These are phyloP conservation scores for Eucalyptus tenuipes DNA, from an alignment of 345 rosid species.

Conservation along the genomic window DNA sequence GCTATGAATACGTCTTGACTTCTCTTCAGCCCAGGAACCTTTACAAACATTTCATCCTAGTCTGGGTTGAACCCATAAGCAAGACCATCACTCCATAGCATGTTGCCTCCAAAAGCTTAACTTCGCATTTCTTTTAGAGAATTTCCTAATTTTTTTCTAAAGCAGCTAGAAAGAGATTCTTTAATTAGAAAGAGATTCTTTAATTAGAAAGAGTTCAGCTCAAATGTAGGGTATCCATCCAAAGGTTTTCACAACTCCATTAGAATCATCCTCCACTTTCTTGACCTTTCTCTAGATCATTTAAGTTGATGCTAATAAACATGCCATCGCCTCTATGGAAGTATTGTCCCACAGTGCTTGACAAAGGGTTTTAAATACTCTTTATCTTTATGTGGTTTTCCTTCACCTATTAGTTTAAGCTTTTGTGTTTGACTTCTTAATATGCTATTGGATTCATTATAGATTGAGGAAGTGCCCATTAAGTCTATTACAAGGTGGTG, in stretches of 20 bases:
- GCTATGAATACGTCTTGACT: not conserved
- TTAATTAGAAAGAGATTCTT: too few relatives aligned
- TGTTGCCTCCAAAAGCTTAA: not conserved
- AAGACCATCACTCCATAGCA: not conserved
- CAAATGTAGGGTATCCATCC: too few relatives aligned
- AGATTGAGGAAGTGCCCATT: not conserved
- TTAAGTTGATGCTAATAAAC: not conserved
- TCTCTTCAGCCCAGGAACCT: not conserved
- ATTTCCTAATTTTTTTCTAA: not conserved
- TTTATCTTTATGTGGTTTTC: not conserved
- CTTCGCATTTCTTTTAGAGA: too few relatives aligned
- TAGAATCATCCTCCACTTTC: not conserved
- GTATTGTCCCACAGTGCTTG: not conserved
- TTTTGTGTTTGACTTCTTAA: not conserved
- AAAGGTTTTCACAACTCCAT: not conserved
- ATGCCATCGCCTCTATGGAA: not conserved
- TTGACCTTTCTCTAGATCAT: not conserved
- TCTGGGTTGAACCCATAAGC: not conserved
- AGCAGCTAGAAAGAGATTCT: not conserved
- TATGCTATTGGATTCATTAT: not conserved
- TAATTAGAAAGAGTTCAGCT: too few relatives aligned
- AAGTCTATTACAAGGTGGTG: not conserved
- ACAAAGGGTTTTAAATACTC: not conserved
- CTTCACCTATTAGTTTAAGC: not conserved
- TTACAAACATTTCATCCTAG: not conserved